These are phyloP conservation scores for Nitzschia palea DNA, from an alignment of 108 stramenopile species.

Conservation along the genomic window DNA sequence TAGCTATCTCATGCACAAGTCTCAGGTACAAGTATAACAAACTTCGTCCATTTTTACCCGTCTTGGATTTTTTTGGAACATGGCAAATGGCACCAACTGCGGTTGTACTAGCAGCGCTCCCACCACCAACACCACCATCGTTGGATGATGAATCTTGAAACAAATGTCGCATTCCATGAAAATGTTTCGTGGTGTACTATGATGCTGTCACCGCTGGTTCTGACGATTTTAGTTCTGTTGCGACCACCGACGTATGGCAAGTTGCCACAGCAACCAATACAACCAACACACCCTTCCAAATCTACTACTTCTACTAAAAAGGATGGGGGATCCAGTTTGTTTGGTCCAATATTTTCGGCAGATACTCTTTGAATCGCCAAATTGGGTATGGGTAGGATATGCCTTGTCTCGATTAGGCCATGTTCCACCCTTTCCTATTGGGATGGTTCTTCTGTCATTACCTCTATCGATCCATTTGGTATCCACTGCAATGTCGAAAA, in stretches of 20 bases:
- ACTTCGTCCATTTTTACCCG: too few relatives aligned
- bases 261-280: constrained; percentile 25
- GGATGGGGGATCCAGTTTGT: too few relatives aligned
- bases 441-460: constrained; percentile 84
- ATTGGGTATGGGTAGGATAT: constrained; percentile 54
- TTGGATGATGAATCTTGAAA: too few relatives aligned
- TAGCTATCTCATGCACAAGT: too few relatives aligned
- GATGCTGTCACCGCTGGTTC: constrained; percentile 1
- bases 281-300: not conserved
- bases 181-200: not conserved
- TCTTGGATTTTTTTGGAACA: too few relatives aligned
- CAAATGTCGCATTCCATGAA: too few relatives aligned
- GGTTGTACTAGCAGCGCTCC: too few relatives aligned
- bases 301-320: too few relatives aligned
- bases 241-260: constrained; percentile 34
- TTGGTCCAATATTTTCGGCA: constrained; percentile 53
- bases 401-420: not conserved
- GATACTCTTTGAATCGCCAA: constrained; percentile 76
- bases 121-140: too few relatives aligned
- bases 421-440: constrained; percentile 37
- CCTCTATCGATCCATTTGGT: constrained; percentile 79
- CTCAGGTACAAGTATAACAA: too few relatives aligned
- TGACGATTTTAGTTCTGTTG: not conserved
- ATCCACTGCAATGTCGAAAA: constrained; percentile 69
- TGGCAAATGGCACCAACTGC: too few relatives aligned